Evolutionary conservation across 1,284 basidiomycete genomes (phyloP).

Genomic region (Polyporus tsugae): DNA sequence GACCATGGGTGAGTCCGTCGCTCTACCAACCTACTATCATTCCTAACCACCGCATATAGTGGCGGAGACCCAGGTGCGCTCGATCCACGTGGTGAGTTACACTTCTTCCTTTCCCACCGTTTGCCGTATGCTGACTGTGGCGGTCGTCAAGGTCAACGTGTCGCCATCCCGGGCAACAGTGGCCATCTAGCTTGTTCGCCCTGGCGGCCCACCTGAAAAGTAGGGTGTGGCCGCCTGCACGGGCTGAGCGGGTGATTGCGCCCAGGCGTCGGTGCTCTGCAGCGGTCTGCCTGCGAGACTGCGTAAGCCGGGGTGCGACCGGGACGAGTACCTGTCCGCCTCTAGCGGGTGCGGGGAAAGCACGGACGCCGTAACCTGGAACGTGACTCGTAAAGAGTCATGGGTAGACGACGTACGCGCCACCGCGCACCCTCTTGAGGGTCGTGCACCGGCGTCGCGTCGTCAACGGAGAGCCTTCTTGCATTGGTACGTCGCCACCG

Average conservation of each 20-base stretch:
- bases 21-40: background rate
- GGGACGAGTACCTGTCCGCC: background rate
- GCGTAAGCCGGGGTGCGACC: conserved; percentile 3
- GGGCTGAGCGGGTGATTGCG: background rate
- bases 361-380: conserved; percentile 3
- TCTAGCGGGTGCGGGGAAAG: background rate
- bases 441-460: background rate
- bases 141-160: background rate
- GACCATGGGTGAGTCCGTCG: background rate
- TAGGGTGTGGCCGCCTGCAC: background rate
- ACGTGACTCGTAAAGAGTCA: background rate
- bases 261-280: background rate
- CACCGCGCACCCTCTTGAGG: background rate
- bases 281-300: background rate
- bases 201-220: background rate
- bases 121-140: background rate
- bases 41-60: background rate
- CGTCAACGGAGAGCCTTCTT: background rate
- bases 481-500: background rate
- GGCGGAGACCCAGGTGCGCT: conserved; percentile 7
- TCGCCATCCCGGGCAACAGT: background rate
- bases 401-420: conserved; percentile 5
- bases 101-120: background rate
- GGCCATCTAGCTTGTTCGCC: conserved; percentile 2
- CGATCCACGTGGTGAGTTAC: background rate